phyloP scores from a whole-genome alignment of 139 green algal species.

The Coelastrella sp. region DNA sequence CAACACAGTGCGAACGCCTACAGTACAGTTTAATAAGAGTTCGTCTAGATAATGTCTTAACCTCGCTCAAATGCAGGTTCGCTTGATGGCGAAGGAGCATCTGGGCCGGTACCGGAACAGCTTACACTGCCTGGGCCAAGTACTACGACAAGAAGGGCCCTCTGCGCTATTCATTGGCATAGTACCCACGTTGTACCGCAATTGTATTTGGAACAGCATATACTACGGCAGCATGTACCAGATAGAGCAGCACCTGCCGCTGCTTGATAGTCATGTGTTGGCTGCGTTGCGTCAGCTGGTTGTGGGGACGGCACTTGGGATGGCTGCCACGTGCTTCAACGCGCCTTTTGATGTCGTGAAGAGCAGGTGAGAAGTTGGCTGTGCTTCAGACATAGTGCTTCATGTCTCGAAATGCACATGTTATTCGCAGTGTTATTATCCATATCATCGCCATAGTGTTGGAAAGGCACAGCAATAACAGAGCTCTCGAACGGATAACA shows the following conservation, averaged over 20 bases:
- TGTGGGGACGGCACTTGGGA: conserved; percentile 53
- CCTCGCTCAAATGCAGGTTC: no score
- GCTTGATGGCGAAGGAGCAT: conserved; percentile 72
- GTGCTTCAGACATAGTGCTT: not conserved
- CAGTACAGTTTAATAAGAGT: no score
- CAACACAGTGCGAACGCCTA: no score
- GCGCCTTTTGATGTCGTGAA: conserved; percentile 62
- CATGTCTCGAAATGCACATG: no score
- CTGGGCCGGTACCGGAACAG: conserved; percentile 68
- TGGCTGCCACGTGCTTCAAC: conserved; percentile 68
- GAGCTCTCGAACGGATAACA: no score
- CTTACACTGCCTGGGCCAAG: conserved; percentile 60
- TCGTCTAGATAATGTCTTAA: no score
- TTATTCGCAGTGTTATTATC: not conserved
- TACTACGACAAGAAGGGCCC: conserved; percentile 56
- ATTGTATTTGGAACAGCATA: conserved; percentile 68
- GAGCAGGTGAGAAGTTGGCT: conserved; percentile 14
- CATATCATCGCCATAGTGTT: not conserved
- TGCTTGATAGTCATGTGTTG: conserved; percentile 34
- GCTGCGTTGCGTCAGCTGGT: conserved; percentile 33
- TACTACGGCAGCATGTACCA: conserved; percentile 59
- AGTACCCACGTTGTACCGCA: conserved; percentile 63
- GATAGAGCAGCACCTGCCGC: conserved; percentile 37
- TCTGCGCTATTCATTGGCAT: conserved; percentile 59
- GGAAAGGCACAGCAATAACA: no score